Evolutionary conservation across 306 rosid genomes (phyloP), one percentile per base, ranked within the genome.

Genomic region (Vigna hirtella): DNA sequence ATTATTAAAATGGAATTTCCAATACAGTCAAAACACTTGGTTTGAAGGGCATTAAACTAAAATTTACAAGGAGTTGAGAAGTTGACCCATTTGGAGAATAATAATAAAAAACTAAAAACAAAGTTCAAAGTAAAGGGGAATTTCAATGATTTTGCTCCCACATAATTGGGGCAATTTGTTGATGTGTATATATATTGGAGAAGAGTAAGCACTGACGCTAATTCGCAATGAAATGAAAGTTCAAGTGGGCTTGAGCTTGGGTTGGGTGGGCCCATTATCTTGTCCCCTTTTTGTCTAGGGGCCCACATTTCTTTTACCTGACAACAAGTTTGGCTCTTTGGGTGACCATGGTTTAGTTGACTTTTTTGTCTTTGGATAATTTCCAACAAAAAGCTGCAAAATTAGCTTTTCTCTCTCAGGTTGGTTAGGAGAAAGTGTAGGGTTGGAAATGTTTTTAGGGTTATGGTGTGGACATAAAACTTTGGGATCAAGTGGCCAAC

Each of bases 111-210:
- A 9, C 2, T 8, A 7, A 45, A 50, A 58, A 75, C 24, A 77
- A 20, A 55, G 34, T 82, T 82, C 52, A 77, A 82, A 72, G 61
- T 20, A 77, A 72, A 78, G 62, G 18, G 51, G 17, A 30, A 22
- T 48, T 77, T 72, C 42, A 79, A 83, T 81, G 84, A 79, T 73
- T 80, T 57, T 61, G 67, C 75, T 86, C 86, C 88, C 80, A 89
- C 76, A 50, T 76, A 62, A 85, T 84, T 77, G 90, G 87, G 79
- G 79, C 50, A 51, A 56, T 48, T 38, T 42, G 61, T 12, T 9
- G 32, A 49, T 20, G 52, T 22, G 43, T 64, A 42, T 9, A 17
- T 47, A 18, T 47, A 26, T 77, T 18, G 66, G 74, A 75, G 38
- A 57, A 66, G 79, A 45, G 70, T 34, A 56, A 79, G 70, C 84